Evolutionary conservation across 2,329 filamentous ascomycete species (phyloP), one percentile per base, ranked within the genome.

Genomic region (Pyrenophora graminea): DNA sequence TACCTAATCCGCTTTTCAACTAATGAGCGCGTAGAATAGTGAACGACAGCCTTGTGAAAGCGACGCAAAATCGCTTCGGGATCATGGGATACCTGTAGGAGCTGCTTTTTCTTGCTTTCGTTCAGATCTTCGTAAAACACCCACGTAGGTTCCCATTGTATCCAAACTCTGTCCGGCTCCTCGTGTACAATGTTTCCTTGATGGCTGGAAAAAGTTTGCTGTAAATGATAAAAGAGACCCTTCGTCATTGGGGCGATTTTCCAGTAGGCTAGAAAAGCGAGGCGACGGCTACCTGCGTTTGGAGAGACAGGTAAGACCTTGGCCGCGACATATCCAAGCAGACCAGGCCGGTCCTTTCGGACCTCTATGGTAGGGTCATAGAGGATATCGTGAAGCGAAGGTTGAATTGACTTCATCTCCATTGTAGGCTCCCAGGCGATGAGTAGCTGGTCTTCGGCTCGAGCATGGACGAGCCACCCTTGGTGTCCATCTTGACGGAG

Each of bases 111-210:
- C 38, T 48, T 57, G 2, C 7, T 43, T 38, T 49, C 18, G 15
- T 34, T 31, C 6, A 57, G 19, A 39, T 57, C 44, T 47, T 54
- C 10, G 33, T 51, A 49, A 30, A 50, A 39, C 21, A 57, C 54
- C 54, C 32, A 57, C n/a, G 51, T 57, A 31, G 48, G 55, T 41
- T 57, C 48, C 55, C 17, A 57, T 32, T 57, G 45, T 46, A 57
- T 39, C 55, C 25, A 57, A 39, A 57, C 55, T 39, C 15, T 46
- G 6, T 44, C 47, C 9, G 10, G 3, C 41, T 57, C 34, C 10
- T 36, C 30, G 40, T 57, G 33, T 37, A 57, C 34, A 23, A 57
- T 51, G 6, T 34, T 31, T 6, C 55, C 48, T 31, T 21, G 6
- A 31, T 52, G n/a, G 41, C 51, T 57, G 7, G 45, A 40, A 41